Evolutionary conservation across 192 early-diverging fungal genomes (phyloP), one percentile per base, ranked within the genome.

Genomic region (Cladochytrium replicatum): DNA sequence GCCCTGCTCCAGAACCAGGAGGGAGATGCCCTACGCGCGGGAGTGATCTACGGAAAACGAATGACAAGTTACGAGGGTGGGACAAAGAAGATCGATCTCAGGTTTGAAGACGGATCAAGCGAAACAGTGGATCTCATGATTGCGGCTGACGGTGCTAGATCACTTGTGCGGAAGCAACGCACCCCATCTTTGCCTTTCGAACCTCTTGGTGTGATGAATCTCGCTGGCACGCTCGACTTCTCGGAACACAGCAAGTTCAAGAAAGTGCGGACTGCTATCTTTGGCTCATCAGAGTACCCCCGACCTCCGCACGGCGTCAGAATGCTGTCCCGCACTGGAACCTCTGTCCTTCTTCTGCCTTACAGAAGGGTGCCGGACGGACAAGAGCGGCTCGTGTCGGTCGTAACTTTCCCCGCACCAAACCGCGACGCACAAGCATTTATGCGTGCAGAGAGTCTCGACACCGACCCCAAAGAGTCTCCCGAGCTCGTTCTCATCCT

Each of bases 41-140:
- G 31, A 17, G 42, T 51, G 38, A 15, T 25, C 2, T 51, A 51
- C 49, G 49, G 38, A 13, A 43, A 41, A 40, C 21, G 29, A 25
- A 28, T 51, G n/a, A 13, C 15, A 21, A 13, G 11, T 1, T 51
- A 19, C 24, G 49, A 43, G 21, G 37, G 42, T 17, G 49, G 27
- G 22, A 40, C 38, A 3, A 24, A 17, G 6, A 43, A 41, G 7
- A 28, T 48, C n/a, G 26, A 22, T 6, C 43, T 22, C 2, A 8
- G 4, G 0, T 56, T 56, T 39, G 32, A 48, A 4, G 54, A 56
- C 32, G 54, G 54, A 9, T 48, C 47, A 8, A 56, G 32, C 11
- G 46, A 9, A n/a, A 17, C 19, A 19, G 49, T 29, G 15, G 54
- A 56, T 38, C 3, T 56, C 0, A 31, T 56, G 3, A 39, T 56